Evolutionary conservation across 108 stramenopile genomes (phyloP).

Genomic region (Fragilariopsis cylindrus): DNA sequence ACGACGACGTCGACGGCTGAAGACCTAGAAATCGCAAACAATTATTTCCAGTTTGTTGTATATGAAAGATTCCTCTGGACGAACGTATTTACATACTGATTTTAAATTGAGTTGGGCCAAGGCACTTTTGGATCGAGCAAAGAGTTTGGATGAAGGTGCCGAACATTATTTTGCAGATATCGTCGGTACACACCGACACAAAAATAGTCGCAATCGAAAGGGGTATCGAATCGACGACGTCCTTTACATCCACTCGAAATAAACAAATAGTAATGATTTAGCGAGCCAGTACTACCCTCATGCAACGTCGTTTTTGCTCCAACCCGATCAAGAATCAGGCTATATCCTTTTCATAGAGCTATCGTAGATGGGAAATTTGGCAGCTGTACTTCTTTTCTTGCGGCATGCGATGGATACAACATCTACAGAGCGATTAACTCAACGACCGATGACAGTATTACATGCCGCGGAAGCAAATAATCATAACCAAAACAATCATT

Average conservation of each 20-base stretch:
- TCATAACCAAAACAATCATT: not conserved
- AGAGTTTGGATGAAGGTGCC: constrained; percentile 24
- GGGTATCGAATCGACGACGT: not conserved
- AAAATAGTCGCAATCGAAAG: not conserved
- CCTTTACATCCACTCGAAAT: not conserved
- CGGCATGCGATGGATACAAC: constrained; percentile 36
- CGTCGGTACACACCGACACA: not conserved
- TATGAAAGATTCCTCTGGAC: constrained; percentile 29
- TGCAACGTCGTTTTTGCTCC: constrained; percentile 24
- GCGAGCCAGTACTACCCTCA: not conserved
- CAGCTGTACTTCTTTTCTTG: constrained; percentile 50
- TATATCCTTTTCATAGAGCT: constrained; percentile 71
- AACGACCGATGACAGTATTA: constrained; percentile 29
- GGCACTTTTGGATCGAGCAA: constrained; percentile 28
- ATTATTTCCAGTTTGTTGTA: constrained; percentile 19
- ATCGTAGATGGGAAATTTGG: constrained; percentile 54
- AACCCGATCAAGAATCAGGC: constrained; percentile 55
- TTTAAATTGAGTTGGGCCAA: constrained; percentile 25
- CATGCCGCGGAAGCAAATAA: constrained; percentile 11
- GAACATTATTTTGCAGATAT: not conserved
- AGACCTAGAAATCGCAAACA: constrained; percentile 12
- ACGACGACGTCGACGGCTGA: not conserved
- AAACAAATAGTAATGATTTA: not conserved
- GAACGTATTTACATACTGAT: constrained; percentile 25
- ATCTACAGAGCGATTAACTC: constrained; percentile 17